A percentile compares a stretch with the other conserved stretches of the same genome.
Evolutionary conservation across 306 rosid genomes (phyloP).

Genomic region (Acacia crassicarpa): DNA sequence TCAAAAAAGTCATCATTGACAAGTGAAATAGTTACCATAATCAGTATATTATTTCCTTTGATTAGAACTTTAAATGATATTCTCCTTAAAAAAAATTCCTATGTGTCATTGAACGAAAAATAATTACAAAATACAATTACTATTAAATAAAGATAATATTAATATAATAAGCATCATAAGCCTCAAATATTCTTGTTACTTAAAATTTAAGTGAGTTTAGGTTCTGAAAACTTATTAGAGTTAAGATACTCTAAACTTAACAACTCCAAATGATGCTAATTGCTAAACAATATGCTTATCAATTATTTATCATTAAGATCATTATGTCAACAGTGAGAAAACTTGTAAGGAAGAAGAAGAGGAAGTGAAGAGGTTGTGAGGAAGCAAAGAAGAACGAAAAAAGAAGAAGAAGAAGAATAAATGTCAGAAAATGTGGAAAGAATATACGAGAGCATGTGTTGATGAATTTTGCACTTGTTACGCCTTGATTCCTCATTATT

Average conservation of each 20-base stretch:
- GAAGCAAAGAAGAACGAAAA: constrained; percentile 7
- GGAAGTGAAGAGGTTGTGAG: constrained; percentile 9
- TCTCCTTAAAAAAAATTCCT: background rate
- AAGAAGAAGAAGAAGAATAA: constrained; percentile 22
- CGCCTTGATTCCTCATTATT: constrained; percentile 50
- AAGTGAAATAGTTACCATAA: too few relatives aligned
- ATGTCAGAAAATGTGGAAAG: constrained; percentile 28
- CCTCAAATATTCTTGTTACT: background rate
- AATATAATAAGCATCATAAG: background rate
- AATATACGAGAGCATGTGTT: constrained; percentile 37
- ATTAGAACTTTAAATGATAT: too few relatives aligned
- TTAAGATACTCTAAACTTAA: too few relatives aligned
- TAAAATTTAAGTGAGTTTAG: too few relatives aligned
- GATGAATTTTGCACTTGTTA: constrained; percentile 42
- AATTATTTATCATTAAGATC: too few relatives aligned
- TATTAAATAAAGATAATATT: background rate
- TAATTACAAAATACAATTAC: background rate
- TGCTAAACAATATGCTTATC: too few relatives aligned
- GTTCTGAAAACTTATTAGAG: too few relatives aligned
- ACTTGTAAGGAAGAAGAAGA: background rate
- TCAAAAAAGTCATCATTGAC: too few relatives aligned
- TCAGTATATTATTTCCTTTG: too few relatives aligned
- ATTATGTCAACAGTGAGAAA: too few relatives aligned
- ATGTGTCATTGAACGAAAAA: background rate
- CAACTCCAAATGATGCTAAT: too few relatives aligned